Evolutionary conservation across 768 basidiomycete genomes (phyloP).

Genomic region (Roridomyces roridus): DNA sequence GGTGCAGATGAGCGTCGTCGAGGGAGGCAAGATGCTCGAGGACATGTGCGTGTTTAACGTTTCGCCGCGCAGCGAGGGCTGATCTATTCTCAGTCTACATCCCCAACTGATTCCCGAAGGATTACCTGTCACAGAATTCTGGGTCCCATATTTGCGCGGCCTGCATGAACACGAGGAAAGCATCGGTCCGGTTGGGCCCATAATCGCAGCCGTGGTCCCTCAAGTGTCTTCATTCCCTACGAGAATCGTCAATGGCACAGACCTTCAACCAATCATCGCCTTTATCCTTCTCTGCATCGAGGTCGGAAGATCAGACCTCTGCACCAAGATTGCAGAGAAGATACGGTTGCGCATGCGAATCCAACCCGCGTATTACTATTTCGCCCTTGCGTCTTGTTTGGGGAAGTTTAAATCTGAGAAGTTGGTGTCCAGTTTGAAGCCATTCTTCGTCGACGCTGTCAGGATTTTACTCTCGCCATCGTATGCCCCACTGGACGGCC

Average conservation of each 20-base stretch:
- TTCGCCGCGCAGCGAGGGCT: neutral
- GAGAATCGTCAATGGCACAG: neutral
- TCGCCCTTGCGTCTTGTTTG: neutral
- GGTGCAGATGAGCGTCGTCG: neutral
- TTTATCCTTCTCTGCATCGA: neutral
- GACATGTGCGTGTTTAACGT: neutral
- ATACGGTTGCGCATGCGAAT: neutral
- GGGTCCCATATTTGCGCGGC: neutral
- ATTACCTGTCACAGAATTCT: neutral
- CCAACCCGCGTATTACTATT: neutral
- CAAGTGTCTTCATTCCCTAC: neutral
- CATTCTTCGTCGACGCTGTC: neutral
- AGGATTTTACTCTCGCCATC: neutral
- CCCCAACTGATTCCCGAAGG: neutral
- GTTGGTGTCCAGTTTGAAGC: neutral
- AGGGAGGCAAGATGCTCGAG: constrained; percentile 1
- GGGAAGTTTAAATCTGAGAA: neutral
- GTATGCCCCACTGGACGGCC: neutral
- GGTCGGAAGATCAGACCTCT: neutral
- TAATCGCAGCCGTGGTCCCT: neutral
- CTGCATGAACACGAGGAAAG: neutral
- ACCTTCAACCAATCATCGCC: neutral
- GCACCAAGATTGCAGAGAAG: neutral
- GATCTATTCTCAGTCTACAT: neutral
- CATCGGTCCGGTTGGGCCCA: neutral